A percentile compares a stretch with the other conserved stretches of the same genome.
Evolutionary conservation across 768 basidiomycete species (phyloP).

Genomic region (Tricholoma sp.): DNA sequence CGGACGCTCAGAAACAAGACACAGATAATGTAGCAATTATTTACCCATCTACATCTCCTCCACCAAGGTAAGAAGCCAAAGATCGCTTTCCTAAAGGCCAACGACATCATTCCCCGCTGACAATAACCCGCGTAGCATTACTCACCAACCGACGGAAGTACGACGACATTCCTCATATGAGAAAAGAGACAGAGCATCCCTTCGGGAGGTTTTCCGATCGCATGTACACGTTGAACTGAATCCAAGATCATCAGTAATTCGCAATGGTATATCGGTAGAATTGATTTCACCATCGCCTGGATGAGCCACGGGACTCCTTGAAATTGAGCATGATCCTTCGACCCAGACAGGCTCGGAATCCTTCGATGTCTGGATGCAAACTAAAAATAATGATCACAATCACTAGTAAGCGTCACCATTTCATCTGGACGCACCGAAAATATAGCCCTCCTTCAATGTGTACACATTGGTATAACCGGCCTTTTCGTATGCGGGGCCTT

Average conservation of each 20-base stretch:
- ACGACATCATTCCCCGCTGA: neutral
- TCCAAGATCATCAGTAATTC: constrained; percentile 1
- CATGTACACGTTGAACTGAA: constrained; percentile 63
- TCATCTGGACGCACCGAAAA: constrained; percentile 50
- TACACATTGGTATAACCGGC: constrained; percentile 51
- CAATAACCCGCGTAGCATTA: neutral
- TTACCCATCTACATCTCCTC: constrained; percentile 81
- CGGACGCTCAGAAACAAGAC: neutral
- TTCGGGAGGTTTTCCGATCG: constrained; percentile 65
- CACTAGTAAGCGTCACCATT: neutral
- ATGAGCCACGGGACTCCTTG: constrained; percentile 70
- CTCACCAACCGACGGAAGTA: constrained; percentile 60
- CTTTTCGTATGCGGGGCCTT: constrained; percentile 59
- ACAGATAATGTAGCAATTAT: constrained; percentile 5
- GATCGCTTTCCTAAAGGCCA: constrained; percentile 46
- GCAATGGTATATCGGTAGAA: neutral
- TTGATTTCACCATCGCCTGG: constrained; percentile 59
- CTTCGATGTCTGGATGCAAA: constrained; percentile 50
- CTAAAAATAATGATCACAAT: constrained; percentile 24
- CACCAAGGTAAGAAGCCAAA: constrained; percentile 63
- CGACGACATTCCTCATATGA: constrained; percentile 64
- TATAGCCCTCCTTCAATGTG: constrained; percentile 47
- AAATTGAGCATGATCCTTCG: constrained; percentile 57
- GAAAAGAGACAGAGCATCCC: constrained; percentile 52
- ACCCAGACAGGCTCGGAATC: constrained; percentile 51